phyloP scores from a whole-genome alignment of 1,139 yeast species.

The Pneumocystis wakefieldiae region DNA sequence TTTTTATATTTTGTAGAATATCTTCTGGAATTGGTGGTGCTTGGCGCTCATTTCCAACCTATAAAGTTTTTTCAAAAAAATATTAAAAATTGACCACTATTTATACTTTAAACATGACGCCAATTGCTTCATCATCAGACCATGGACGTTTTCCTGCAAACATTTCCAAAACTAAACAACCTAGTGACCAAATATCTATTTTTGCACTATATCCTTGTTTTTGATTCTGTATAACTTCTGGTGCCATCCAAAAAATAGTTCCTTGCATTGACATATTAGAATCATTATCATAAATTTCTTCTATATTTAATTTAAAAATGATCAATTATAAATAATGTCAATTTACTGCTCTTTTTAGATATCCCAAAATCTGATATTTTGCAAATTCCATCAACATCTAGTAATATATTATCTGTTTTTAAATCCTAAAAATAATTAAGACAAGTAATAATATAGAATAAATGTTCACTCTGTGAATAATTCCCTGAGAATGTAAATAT shows the following conservation, averaged over 20 bases:
- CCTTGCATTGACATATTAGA: constrained; percentile 98
- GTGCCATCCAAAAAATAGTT: constrained; percentile 99
- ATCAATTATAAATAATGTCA: constrained; percentile 12
- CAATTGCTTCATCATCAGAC: constrained; percentile 39
- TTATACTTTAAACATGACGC: constrained; percentile 31
- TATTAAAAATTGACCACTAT: constrained; percentile 28
- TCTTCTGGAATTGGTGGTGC: constrained; percentile 96
- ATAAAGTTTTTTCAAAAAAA: neutral
- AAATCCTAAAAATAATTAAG: constrained; percentile 35
- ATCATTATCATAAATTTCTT: constrained; percentile 71
- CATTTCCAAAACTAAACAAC: constrained; percentile 95
- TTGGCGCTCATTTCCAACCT: constrained; percentile 52
- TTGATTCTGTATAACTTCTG: constrained; percentile 73
- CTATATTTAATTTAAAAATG: neutral
- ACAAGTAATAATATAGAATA: constrained; percentile 37
- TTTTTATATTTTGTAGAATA: constrained; percentile 46
- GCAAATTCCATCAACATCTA: constrained; percentile 87
- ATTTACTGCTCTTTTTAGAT: constrained; percentile 49
- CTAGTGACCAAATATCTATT: constrained; percentile 59
- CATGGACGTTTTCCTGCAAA: constrained; percentile 43
- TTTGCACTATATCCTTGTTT: constrained; percentile 94
- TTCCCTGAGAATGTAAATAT: constrained; percentile 74
- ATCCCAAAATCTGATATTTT: constrained; percentile 96
- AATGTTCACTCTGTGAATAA: constrained; percentile 64
- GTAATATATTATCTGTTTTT: constrained; percentile 81